A percentile compares a stretch with the other conserved stretches of the same genome.
These are phyloP conservation scores for Pseudogymnoascus sp. DNA, from an alignment of 2,329 filamentous ascomycete genomes.

Conservation along the genomic window DNA sequence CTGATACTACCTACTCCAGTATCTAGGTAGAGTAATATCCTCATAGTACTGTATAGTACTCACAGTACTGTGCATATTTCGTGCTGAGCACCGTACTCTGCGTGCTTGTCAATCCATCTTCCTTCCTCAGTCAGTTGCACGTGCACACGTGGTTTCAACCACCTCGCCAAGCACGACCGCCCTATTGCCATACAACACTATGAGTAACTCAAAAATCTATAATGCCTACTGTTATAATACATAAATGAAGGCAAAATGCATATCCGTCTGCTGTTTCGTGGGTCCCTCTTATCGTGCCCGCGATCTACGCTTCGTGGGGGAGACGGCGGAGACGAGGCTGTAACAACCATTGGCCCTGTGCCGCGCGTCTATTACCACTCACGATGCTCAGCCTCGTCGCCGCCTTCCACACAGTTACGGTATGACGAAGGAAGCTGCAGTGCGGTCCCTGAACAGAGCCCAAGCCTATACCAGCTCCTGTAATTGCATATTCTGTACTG, in stretches of 20 bases:
- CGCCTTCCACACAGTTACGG: constrained; percentile 2
- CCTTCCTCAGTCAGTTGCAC: background rate
- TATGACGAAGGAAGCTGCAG: constrained; percentile 1
- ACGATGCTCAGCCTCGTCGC: constrained; percentile 1
- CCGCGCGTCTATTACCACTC: constrained; percentile 6
- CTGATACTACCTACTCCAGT: too few relatives aligned
- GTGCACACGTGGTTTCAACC: background rate
- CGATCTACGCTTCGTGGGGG: background rate
- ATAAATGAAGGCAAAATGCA: background rate
- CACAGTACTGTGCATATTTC: too few relatives aligned
- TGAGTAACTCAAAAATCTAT: background rate
- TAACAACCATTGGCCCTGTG: constrained; percentile 6
- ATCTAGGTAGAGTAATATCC: background rate
- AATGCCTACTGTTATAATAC: background rate
- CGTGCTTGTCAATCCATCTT: background rate
- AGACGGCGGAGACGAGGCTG: background rate
- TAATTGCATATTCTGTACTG: background rate
- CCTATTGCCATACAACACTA: background rate
- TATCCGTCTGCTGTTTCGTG: background rate
- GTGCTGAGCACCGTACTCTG: too few relatives aligned
- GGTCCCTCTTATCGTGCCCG: background rate
- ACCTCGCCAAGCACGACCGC: background rate
- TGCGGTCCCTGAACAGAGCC: background rate
- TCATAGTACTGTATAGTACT: too few relatives aligned
- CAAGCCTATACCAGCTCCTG: background rate